A percentile compares a stretch with the other conserved stretches of the same genome.
Conservation (phyloP, 148 eudicot genomes). For the Fagopyrum homotropicum region DNA sequence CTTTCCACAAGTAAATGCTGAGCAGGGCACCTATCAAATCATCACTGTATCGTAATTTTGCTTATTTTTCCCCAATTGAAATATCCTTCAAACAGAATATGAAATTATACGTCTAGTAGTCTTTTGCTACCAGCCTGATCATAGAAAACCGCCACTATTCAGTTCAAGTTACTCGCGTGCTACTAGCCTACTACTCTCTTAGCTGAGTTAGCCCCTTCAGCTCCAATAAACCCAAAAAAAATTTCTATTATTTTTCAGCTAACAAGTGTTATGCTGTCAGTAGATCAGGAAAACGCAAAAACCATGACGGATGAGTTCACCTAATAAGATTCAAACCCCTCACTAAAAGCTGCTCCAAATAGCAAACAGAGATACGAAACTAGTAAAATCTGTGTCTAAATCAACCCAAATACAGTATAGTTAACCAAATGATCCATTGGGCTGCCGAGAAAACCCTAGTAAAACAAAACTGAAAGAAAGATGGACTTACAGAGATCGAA, state of each 20-base stretch:
- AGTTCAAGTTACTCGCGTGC: too few relatives aligned
- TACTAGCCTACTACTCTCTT: neutral
- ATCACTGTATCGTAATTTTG: neutral
- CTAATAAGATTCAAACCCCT: neutral
- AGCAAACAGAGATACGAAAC: neutral
- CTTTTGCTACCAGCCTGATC: neutral
- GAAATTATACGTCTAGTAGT: neutral
- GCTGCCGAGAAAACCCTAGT: neutral
- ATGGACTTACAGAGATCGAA: constrained; percentile 43
- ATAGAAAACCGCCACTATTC: neutral
- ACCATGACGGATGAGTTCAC: too few relatives aligned
- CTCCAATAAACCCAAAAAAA: neutral
- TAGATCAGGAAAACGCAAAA: too few relatives aligned
- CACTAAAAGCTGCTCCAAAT: neutral
- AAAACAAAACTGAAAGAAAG: neutral
- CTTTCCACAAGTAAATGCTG: neutral
- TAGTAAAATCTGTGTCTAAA: neutral
- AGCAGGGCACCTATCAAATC: neutral
- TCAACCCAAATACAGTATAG: neutral
- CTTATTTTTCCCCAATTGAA: neutral
- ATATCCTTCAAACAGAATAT: neutral
- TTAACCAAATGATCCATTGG: neutral
- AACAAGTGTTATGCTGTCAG: neutral
- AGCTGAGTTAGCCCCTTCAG: neutral
- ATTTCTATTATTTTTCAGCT: neutral